Conservation (phyloP, 192 early-diverging fungal species). For the Umbelopsis vinacea region DNA sequence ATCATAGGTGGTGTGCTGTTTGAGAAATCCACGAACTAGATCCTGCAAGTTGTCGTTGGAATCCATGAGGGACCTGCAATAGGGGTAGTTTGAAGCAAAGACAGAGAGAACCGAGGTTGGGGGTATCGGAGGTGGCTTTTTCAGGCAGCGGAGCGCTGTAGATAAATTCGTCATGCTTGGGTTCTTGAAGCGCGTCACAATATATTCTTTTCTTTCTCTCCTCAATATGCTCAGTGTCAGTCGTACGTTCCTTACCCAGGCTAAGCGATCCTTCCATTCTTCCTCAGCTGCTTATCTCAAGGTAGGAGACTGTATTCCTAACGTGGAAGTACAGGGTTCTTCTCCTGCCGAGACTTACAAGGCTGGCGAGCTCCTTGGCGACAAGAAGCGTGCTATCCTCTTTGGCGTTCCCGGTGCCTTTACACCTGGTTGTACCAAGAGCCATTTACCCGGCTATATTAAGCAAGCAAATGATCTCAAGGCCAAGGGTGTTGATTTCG, state of each 20-base stretch:
- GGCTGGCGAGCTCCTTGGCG: slow-evolving; percentile 44
- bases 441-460: slow-evolving; percentile 60
- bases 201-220: not conserved
- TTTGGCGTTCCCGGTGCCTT: slow-evolving; percentile 63
- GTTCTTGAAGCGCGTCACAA: not conserved
- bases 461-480: slow-evolving; percentile 48
- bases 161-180: not conserved
- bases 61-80: not conserved
- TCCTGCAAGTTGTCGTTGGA: slow-evolving; percentile 25
- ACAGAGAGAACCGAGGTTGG: not conserved
- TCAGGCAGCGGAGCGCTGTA: not conserved
- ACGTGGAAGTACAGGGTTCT: slow-evolving; percentile 38
- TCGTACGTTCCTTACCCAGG: slow-evolving; percentile 19
- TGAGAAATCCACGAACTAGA: slow-evolving; percentile 59
- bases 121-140: not conserved
- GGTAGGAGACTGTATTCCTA: slow-evolving; percentile 36
- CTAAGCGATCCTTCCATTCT: slow-evolving; percentile 22
- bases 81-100: not conserved
- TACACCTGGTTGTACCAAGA: slow-evolving; percentile 63
- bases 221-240: slow-evolving; percentile 1
- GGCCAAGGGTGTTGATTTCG: slow-evolving; percentile 57
- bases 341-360: slow-evolving; percentile 50
- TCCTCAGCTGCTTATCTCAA: slow-evolving; percentile 18
- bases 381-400: slow-evolving; percentile 47
- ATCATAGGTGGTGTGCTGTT: slow-evolving; percentile 89